phyloP scores from a whole-genome alignment of 106 monocot species.

The Platanthera guangdongensis region DNA sequence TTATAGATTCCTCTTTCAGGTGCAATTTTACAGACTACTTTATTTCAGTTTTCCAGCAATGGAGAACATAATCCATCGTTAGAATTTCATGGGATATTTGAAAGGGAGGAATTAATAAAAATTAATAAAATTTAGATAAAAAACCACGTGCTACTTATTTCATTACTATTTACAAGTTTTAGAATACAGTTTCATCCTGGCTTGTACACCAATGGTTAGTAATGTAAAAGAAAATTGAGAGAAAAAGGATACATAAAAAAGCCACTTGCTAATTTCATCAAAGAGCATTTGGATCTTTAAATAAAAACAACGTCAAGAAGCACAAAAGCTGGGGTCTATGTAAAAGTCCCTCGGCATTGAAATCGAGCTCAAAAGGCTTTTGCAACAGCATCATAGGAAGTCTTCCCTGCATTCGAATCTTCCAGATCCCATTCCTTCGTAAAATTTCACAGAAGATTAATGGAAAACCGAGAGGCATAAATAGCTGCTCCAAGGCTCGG shows the following conservation, averaged over 20 bases:
- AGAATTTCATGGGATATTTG: not conserved
- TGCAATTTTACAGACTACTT: too few relatives aligned
- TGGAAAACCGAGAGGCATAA: constrained; percentile 48
- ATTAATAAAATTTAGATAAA: not conserved
- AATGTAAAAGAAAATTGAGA: not conserved
- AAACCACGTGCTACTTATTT: not conserved
- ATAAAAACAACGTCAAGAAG: not conserved
- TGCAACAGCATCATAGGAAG: constrained; percentile 41
- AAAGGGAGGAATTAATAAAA: not conserved
- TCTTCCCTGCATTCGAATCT: constrained; percentile 25
- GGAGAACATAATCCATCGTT: too few relatives aligned
- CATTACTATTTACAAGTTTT: not conserved
- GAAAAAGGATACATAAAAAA: not conserved
- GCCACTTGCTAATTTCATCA: not conserved
- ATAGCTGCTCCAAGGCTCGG: constrained; percentile 47
- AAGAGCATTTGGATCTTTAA: not conserved
- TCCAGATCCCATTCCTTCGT: constrained; percentile 20
- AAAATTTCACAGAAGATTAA: constrained; percentile 27
- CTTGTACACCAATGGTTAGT: not conserved
- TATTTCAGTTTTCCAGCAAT: too few relatives aligned
- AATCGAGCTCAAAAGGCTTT: constrained; percentile 59
- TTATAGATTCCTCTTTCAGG: too few relatives aligned
- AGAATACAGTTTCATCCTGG: not conserved
- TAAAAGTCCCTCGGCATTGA: not conserved
- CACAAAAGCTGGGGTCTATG: not conserved